Evolutionary conservation across 139 green algal species (phyloP), one percentile per base, ranked within the genome.

Genomic region (Ettlia oleoabundans): DNA sequence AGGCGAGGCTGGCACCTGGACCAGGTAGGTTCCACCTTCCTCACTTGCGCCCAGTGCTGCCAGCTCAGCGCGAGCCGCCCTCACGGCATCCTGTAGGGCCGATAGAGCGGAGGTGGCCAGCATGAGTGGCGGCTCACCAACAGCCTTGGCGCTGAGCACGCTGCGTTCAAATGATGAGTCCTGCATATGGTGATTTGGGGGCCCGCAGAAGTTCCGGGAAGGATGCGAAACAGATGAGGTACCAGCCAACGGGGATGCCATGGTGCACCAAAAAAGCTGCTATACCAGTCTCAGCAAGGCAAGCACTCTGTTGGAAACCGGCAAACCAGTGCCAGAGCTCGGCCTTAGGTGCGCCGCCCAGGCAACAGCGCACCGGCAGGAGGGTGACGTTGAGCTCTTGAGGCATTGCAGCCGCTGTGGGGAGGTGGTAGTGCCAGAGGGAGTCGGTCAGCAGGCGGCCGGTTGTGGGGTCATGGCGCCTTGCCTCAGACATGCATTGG

Each of bases 391-490:
- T 88, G 82, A 89, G 86, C 2, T 85, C 40, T n/a, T 76, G 76
- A 0, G 88, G 88, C 28, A 91, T 82, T 38, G 80, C 62, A 63
- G 81, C 62, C 18, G 76, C 63, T 8, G 80, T 76, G 33, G 88
- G 88, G 22, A 88, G 84, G 82, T 90, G 89, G 83, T 91, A 91
- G 5, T 80, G 69, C 88, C 88, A 91, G 1, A 86, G 86, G 38
- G 58, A 81, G 53, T 74, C 85, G 35, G 42, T 83, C 9, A 84
- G 41, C 26, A 82, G 58, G n/a, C 40, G 41, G 40, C 85, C 85
- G 30, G 82, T 82, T 28, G 52, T 21, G 9, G 42, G n/a, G 18
- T 88, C 63, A 4, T 84, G 26, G 30, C 83, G 51, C 24, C 89
- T 66, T 24, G 85, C 76, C 76, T 91, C 87, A 0, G 28, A 69